Percentiles rank a stretch among this genome's conserved stretches.
These are phyloP conservation scores for Abelmoschus esculentus DNA, from an alignment of 345 rosid species.

Conservation along the genomic window DNA sequence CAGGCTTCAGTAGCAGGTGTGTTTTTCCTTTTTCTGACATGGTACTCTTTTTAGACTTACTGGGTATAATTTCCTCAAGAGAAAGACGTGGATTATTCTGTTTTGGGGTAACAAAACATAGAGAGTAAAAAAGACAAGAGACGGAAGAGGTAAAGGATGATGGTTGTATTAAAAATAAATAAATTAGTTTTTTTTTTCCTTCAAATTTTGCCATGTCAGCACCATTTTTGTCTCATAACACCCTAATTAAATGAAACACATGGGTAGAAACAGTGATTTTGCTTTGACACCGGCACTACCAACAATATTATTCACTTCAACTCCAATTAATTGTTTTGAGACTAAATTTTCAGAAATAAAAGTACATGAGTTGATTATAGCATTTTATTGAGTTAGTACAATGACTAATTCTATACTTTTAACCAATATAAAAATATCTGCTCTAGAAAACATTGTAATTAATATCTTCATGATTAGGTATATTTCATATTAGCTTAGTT, in stretches of 20 bases:
- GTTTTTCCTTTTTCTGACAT: neutral
- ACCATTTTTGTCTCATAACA: neutral
- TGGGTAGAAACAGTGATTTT: no score
- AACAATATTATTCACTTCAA: no score
- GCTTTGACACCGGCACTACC: neutral
- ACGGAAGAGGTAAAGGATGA: neutral
- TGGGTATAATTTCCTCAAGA: neutral
- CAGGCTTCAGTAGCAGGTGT: slow-evolving; percentile 54
- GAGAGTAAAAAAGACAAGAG: neutral
- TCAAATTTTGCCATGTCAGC: neutral
- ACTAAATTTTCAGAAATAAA: neutral
- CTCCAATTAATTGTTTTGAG: neutral
- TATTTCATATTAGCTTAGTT: neutral
- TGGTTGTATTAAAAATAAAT: neutral
- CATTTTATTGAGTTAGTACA: neutral
- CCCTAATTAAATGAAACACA: neutral
- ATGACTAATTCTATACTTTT: neutral
- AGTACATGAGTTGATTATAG: neutral
- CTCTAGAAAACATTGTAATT: neutral
- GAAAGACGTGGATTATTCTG: neutral
- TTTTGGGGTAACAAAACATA: neutral
- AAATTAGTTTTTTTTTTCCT: neutral
- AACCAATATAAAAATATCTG: neutral
- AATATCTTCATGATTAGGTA: neutral
- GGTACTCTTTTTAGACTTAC: neutral